phyloP scores from a whole-genome alignment of 805 yeast genomes.

The Ogataea sp. region DNA sequence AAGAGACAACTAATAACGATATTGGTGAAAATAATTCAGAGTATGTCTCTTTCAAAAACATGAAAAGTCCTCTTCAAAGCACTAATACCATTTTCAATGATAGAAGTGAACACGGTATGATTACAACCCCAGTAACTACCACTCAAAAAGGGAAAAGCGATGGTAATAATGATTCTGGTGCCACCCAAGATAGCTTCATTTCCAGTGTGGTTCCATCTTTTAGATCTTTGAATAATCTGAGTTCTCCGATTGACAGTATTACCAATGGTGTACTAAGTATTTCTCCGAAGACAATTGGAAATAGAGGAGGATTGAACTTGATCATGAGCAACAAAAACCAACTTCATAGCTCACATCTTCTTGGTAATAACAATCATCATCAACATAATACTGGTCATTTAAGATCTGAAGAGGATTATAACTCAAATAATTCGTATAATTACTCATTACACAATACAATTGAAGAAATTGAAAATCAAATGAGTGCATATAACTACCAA shows the following conservation, averaged over 20 bases:
- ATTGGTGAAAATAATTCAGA: background rate
- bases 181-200: background rate
- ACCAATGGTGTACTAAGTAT: conserved; percentile 2
- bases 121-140: too few species aligned
- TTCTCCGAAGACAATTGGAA: conserved; percentile 11
- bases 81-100: background rate
- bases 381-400: background rate
- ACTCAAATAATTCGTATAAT: conserved; percentile 22
- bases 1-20: background rate
- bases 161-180: too few species aligned
- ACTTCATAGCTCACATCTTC: too few species aligned
- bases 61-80: background rate
- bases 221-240: conserved; percentile 1
- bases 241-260: conserved; percentile 6
- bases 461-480: conserved; percentile 25
- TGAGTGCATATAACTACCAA: conserved; percentile 10
- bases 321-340: conserved; percentile 5
- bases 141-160: too few species aligned
- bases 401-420: conserved; percentile 19
- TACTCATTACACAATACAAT: conserved; percentile 24
- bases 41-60: conserved; percentile 1
- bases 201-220: background rate
- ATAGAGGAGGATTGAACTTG: conserved; percentile 11
- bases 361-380: background rate
- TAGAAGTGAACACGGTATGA: too few species aligned